Conservation (phyloP, 2,329 filamentous ascomycete genomes). For the Claviceps purpurea region DNA sequence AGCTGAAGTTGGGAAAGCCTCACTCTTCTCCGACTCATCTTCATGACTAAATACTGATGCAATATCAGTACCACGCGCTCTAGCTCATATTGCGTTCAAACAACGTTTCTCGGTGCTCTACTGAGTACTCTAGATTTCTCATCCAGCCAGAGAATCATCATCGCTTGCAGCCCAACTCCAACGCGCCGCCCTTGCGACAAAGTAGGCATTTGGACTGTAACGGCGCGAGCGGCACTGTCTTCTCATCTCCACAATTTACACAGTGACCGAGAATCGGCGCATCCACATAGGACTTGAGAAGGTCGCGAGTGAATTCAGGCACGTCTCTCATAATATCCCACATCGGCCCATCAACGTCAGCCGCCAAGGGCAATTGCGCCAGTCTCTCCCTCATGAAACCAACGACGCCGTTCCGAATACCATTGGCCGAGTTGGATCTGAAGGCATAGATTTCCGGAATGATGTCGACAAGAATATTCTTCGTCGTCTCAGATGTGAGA, state of each 20-base stretch:
- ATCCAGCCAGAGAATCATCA: too few relatives aligned
- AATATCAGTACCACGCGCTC: too few relatives aligned
- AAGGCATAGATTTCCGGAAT: neutral
- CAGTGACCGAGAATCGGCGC: neutral
- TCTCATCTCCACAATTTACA: neutral
- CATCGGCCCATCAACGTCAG: neutral
- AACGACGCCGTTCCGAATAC: neutral
- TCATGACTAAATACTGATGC: too few relatives aligned
- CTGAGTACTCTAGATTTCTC: too few relatives aligned
- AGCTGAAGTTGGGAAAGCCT: too few relatives aligned
- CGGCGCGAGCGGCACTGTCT: neutral
- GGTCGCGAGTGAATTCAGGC: neutral
- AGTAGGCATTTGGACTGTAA: neutral
- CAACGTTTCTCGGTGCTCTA: too few relatives aligned
- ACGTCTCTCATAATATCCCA: neutral
- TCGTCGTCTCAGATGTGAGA: neutral
- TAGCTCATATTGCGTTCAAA: too few relatives aligned
- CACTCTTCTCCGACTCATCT: too few relatives aligned
- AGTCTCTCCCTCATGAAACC: neutral
- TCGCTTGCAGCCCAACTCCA: too few relatives aligned
- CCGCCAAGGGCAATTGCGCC: neutral
- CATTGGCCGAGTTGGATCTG: neutral
- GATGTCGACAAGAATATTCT: neutral
- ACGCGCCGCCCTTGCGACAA: too few relatives aligned
- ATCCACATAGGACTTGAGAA: neutral